Evolutionary conservation across 2,329 filamentous ascomycete genomes (phyloP), one percentile per base, ranked within the genome.

Genomic region (Sporothrix brunneoviolacea): DNA sequence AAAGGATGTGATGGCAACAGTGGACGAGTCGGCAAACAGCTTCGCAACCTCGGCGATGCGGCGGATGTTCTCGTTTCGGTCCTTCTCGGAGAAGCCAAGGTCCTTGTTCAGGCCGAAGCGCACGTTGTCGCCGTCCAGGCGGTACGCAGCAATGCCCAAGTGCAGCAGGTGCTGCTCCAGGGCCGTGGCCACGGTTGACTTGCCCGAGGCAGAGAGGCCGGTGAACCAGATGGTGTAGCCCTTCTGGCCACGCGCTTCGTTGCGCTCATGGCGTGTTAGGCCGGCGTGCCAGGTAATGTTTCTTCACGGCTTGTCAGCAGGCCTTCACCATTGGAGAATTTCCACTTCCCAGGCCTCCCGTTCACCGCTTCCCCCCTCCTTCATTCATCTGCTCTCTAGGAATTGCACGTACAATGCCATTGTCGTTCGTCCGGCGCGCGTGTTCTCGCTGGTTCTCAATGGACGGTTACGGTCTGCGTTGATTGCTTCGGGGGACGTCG

Each of bases 211-310:
- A 33, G 88, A 95, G 57, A 98, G 87, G 49, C 93, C 93, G 1
- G 93, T 98, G 66, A 98, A 87, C 93, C 93, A 98, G 72, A 98
- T 84, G 52, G 93, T 98, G 67, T 94, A 85, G 66, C 93, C 93
- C 59, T 82, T 80, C 71, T 98, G 93, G 68, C 84, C 82, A 70
- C 89, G 88, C 60, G 80, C 72, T 59, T 76, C 66, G 69, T 80
- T 84, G 69, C 88, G 86, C 78, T 93, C 88, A 55, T 74, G 69
- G 70, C 87, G 86, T 50, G 85, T 86, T 65, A 93, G 84, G 55
- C 85, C 87, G 8, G 83, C 76, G 75, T 93, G 88, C 88, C 88
- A 93, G 68, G 87, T 91, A 68, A 93, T 91, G 77, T 93, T 93
- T 68, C 88, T 93, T 65, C 15, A 15, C 3, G 18, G 1, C 5